Evolutionary conservation across 1,284 basidiomycete species (phyloP), one percentile per base, ranked within the genome.

Genomic region (Caloboletus inedulis): DNA sequence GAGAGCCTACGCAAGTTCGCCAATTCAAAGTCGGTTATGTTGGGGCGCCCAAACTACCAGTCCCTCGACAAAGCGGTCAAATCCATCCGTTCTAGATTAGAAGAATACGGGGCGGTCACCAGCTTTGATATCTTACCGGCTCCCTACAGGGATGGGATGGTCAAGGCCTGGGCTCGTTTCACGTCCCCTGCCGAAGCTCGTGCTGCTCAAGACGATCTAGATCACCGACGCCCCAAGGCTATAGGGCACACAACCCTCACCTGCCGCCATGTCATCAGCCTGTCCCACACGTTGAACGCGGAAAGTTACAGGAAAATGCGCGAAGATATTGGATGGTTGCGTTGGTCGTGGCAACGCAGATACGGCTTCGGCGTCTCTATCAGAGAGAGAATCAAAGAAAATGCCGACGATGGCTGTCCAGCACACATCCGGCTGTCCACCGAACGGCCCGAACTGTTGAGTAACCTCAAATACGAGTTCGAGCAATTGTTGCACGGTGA

Each of bases 401-500:
- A 31, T 54, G 62, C 43, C 43, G 40, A 50, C 0, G 72, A 53
- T 13, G 64, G 51, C 49, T 49, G 49, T 0, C 62, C 68, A 1
- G 71, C 74, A 14, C 49, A 53, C 2, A 65, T 85, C 41, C 78
- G 70, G 55, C 50, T 87, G 1, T 73, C 69, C 1, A 77, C 77
- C 0, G 73, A 77, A 9, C 72, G 76, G 14, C 59, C 76, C 10
- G 72, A 74, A 39, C 69, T 76, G 3, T 63, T 89, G 2, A 76
- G 77, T 0, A 65, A 64, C 42, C 73, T 85, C 47, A 87, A 87
- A 61, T 63, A 70, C 0, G 75, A 81, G 49, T 75, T 87, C 19
- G 84, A 87, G 59, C 72, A 72, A n/a, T 69, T 84, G 13, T 63
- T 84, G 0, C 75, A 73, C 1, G 86, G 87, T 0, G 82, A 88